A percentile compares a stretch with the other conserved stretches of the same genome.
Evolutionary conservation across 106 monocot genomes (phyloP).

Genomic region (Ottelia alismoides): DNA sequence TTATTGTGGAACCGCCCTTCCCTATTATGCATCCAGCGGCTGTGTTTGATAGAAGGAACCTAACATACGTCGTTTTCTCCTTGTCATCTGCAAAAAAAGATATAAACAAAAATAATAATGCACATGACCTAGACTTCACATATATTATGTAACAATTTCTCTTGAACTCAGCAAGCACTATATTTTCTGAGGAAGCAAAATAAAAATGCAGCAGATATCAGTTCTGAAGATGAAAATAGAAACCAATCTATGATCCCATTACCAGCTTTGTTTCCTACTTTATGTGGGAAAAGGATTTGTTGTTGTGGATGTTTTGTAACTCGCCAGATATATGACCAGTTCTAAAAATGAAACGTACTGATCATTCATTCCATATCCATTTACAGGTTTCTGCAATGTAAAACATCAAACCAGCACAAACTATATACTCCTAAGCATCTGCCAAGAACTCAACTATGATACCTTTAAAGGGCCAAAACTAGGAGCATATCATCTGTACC

Average conservation of each 20-base stretch:
- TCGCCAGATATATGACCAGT: too few relatives aligned
- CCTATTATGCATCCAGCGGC: constrained; percentile 95
- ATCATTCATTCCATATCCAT: too few relatives aligned
- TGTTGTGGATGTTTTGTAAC: too few relatives aligned
- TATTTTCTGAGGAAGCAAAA: not conserved
- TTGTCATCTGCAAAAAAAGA: constrained; percentile 51
- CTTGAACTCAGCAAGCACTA: not conserved
- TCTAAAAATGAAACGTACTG: too few relatives aligned
- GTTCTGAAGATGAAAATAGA: not conserved
- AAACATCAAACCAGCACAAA: too few relatives aligned
- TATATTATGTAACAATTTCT: not conserved
- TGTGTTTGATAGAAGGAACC: constrained; percentile 91
- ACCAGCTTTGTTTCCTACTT: not conserved
- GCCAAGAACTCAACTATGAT: too few relatives aligned
- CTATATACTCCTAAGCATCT: too few relatives aligned
- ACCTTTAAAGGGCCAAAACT: too few relatives aligned
- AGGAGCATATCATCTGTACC: too few relatives aligned
- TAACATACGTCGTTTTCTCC: constrained; percentile 60
- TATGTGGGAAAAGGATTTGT: too few relatives aligned
- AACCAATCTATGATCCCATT: not conserved
- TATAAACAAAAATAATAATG: not conserved
- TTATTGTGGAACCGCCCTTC: constrained; percentile 94
- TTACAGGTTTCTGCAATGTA: too few relatives aligned
- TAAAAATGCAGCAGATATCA: not conserved
- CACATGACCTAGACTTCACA: not conserved